These are phyloP conservation scores for Trichothecium sympodiale DNA, from an alignment of 2,329 filamentous ascomycete species.

Conservation along the genomic window DNA sequence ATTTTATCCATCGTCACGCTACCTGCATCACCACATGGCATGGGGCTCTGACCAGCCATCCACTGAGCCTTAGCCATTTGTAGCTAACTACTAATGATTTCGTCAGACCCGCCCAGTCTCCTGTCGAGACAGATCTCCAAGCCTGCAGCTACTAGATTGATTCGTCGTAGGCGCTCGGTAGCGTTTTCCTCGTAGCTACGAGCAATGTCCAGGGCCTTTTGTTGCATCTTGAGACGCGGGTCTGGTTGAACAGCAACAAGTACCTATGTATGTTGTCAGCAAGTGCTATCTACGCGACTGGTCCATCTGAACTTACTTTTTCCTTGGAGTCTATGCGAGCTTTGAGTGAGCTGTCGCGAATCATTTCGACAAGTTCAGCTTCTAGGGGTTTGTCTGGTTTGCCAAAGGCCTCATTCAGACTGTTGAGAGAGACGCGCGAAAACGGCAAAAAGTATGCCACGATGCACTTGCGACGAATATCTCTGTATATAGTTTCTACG, in stretches of 20 bases:
- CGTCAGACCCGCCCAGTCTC: conserved; percentile 13
- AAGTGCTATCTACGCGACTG: not conserved
- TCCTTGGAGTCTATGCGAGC: conserved; percentile 81
- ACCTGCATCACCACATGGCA: no score
- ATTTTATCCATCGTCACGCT: no score
- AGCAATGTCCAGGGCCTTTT: conserved; percentile 55
- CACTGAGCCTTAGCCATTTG: conserved; percentile 26
- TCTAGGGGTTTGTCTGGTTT: conserved; percentile 52
- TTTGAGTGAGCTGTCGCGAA: conserved; percentile 57
- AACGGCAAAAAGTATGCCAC: conserved; percentile 88
- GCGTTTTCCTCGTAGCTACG: conserved; percentile 64
- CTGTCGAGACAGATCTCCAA: conserved; percentile 46
- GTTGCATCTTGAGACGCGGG: conserved; percentile 58
- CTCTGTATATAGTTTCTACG: conserved; percentile 56
- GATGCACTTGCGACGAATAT: conserved; percentile 83
- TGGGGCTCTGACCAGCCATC: no score
- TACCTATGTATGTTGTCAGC: conserved; percentile 32
- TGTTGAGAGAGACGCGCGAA: conserved; percentile 71
- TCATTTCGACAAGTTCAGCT: conserved; percentile 68
- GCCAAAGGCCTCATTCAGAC: conserved; percentile 68
- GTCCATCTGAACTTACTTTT: conserved; percentile 32
- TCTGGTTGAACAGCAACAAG: conserved; percentile 62
- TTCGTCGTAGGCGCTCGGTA: conserved; percentile 62
- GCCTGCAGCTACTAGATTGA: conserved; percentile 65
- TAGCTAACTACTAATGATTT: conserved; percentile 10